phyloP scores from a whole-genome alignment of 179 eudicot genomes.

The Gypsophila paniculata region DNA sequence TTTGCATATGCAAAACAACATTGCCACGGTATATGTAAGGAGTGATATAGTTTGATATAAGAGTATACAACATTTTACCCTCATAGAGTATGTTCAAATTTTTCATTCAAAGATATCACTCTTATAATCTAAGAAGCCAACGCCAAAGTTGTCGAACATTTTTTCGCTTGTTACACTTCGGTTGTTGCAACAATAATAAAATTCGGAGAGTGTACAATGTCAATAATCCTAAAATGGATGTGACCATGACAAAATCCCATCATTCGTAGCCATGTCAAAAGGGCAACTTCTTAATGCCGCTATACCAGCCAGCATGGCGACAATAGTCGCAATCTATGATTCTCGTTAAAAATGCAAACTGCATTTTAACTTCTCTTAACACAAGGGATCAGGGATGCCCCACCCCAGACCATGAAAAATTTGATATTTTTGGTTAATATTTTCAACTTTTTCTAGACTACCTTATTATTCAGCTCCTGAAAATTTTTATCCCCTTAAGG shows the following conservation, averaged over 20 bases:
- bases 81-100: slow-evolving; percentile 4
- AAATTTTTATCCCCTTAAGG: too few relatives aligned
- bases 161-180: neutral
- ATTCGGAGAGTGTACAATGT: neutral
- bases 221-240: neutral
- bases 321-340: neutral
- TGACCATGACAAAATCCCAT: slow-evolving; percentile 5
- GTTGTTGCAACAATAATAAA: neutral
- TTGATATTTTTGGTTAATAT: too few relatives aligned
- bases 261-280: neutral
- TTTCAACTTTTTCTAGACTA: too few relatives aligned
- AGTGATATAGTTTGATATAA: neutral
- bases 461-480: too few relatives aligned
- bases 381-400: too few relatives aligned
- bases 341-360: neutral
- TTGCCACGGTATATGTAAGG: neutral
- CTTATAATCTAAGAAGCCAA: neutral
- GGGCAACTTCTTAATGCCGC: neutral
- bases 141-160: neutral
- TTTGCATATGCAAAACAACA: neutral
- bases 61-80: neutral
- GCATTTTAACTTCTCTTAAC: too few relatives aligned
- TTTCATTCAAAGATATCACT: neutral
- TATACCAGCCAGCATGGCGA: neutral
- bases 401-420: too few relatives aligned